Evolutionary conservation across 306 rosid genomes (phyloP).

Genomic region (Medicago truncatula): DNA sequence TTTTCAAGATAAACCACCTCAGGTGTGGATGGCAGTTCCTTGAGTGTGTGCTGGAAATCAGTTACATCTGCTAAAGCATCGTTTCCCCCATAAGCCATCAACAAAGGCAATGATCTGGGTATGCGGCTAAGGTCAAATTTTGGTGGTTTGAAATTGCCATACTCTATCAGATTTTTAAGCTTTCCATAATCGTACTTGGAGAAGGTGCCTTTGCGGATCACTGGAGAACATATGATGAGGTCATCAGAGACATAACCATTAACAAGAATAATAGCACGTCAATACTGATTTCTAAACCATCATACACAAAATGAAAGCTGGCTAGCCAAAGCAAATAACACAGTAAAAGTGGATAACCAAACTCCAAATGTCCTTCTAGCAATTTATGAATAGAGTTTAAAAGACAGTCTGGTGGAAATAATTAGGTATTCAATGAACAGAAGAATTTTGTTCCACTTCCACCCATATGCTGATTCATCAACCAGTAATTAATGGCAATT

Average conservation of each 20-base stretch:
- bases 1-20: slow-evolving; percentile 81
- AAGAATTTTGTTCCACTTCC: slow-evolving; percentile 18
- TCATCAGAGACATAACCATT: slow-evolving; percentile 18
- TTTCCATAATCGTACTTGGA: slow-evolving; percentile 85
- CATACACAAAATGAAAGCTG: not conserved
- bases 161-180: slow-evolving; percentile 65
- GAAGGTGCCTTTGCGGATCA: slow-evolving; percentile 88
- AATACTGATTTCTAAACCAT: slow-evolving; percentile 11
- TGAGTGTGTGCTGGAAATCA: slow-evolving; percentile 70
- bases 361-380: slow-evolving; percentile 27
- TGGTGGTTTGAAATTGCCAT: slow-evolving; percentile 78
- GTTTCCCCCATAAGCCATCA: slow-evolving; percentile 92
- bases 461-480: not conserved
- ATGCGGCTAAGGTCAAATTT: slow-evolving; percentile 70
- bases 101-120: slow-evolving; percentile 82
- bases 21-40: slow-evolving; percentile 68
- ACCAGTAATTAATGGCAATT: not conserved
- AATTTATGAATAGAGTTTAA: slow-evolving; percentile 28
- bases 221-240: slow-evolving; percentile 53
- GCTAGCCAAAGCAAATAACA: not conserved
- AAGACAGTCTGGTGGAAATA: slow-evolving; percentile 23
- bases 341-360: slow-evolving; percentile 14
- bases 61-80: slow-evolving; percentile 76
- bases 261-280: slow-evolving; percentile 24
- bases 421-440: slow-evolving; percentile 18